phyloP scores from a whole-genome alignment of 768 basidiomycete species.

The Mycena maculata region DNA sequence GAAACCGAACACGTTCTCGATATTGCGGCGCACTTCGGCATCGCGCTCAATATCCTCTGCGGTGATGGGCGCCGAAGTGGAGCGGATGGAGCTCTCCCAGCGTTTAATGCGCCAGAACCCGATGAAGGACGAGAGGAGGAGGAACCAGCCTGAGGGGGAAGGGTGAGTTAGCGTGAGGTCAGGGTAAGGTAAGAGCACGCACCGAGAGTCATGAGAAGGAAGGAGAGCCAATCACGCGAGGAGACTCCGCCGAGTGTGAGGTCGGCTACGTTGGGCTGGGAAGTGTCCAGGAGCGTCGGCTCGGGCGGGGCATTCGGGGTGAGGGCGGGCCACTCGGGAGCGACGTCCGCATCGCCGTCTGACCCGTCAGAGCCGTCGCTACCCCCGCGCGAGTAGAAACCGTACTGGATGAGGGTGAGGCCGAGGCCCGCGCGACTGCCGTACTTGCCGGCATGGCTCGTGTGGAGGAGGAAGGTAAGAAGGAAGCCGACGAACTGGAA shows the following conservation, averaged over 20 bases:
- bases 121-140: slow-evolving; percentile 84
- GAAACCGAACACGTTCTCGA: slow-evolving; percentile 66
- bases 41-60: slow-evolving; percentile 65
- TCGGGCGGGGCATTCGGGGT: slow-evolving; percentile 4
- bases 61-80: slow-evolving; percentile 48
- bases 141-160: slow-evolving; percentile 85
- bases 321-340: slow-evolving; percentile 28
- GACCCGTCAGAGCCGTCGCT: slow-evolving; percentile 28
- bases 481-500: slow-evolving; percentile 97
- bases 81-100: slow-evolving; percentile 80
- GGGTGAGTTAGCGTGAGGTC: background rate
- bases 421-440: slow-evolving; percentile 97
- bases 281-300: slow-evolving; percentile 23
- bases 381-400: slow-evolving; percentile 74
- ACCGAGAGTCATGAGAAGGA: slow-evolving; percentile 92
- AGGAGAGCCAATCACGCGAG: slow-evolving; percentile 90
- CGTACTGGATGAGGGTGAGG: slow-evolving; percentile 93
- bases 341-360: slow-evolving; percentile 29
- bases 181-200: slow-evolving; percentile 26
- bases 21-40: slow-evolving; percentile 58
- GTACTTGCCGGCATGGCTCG: slow-evolving; percentile 92
- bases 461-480: slow-evolving; percentile 92
- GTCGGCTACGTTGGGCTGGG: slow-evolving; percentile 38
- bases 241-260: slow-evolving; percentile 47
- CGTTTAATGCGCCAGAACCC: slow-evolving; percentile 88